Percentiles rank a stretch among this genome's conserved stretches.
These are phyloP conservation scores for Babjeviella inositovora DNA, from an alignment of 805 yeast species.

Conservation along the genomic window DNA sequence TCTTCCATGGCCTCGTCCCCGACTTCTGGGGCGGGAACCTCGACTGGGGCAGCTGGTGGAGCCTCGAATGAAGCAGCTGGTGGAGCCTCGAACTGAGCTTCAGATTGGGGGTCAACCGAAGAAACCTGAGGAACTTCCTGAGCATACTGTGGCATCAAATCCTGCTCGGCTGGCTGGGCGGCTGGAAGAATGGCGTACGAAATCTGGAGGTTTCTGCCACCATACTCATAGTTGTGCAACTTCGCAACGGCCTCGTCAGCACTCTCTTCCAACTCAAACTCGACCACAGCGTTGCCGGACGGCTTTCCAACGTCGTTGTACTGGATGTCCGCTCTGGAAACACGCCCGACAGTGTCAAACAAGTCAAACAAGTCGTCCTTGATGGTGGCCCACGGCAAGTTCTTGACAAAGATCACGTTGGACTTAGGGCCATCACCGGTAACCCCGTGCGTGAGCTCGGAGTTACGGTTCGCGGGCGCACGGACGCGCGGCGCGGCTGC, in stretches of 20 bases:
- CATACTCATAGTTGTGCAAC: slow-evolving; percentile 70
- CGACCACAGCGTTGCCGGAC: slow-evolving; percentile 75
- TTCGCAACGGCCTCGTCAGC: slow-evolving; percentile 66
- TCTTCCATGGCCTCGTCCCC: too few relatives aligned
- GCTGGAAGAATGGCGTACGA: slow-evolving; percentile 38
- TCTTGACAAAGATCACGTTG: slow-evolving; percentile 48
- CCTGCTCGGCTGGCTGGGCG: too few relatives aligned
- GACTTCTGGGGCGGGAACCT: too few relatives aligned
- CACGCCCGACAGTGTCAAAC: slow-evolving; percentile 71
- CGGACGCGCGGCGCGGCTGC: slow-evolving; percentile 3
- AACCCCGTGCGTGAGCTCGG: slow-evolving; percentile 55
- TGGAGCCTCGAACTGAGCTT: too few relatives aligned
- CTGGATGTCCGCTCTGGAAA: slow-evolving; percentile 64
- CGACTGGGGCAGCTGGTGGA: too few relatives aligned
- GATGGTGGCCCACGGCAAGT: slow-evolving; percentile 84
- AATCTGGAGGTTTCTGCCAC: slow-evolving; percentile 58
- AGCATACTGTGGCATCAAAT: too few relatives aligned
- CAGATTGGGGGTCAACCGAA: too few relatives aligned
- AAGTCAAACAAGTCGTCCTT: slow-evolving; percentile 72
- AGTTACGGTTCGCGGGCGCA: slow-evolving; percentile 12
- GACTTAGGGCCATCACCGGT: slow-evolving; percentile 44
- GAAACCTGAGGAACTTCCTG: too few relatives aligned
- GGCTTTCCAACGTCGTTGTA: slow-evolving; percentile 46
- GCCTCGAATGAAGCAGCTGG: too few relatives aligned
- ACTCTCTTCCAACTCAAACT: slow-evolving; percentile 45